A percentile compares a stretch with the other conserved stretches of the same genome.
Conservation (phyloP, 768 basidiomycete genomes). For the Trametes gibbosa region DNA sequence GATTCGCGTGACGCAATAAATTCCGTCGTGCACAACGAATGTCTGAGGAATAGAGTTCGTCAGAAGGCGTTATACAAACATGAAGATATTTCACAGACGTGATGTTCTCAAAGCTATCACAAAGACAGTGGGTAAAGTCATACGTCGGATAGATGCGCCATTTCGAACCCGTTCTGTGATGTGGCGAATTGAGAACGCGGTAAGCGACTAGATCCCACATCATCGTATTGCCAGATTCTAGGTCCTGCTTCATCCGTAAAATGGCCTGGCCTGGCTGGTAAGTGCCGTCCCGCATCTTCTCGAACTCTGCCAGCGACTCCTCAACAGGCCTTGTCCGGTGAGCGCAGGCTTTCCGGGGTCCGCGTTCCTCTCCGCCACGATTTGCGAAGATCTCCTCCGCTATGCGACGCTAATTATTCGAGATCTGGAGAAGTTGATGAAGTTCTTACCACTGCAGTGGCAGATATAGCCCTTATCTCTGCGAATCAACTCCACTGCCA, state of each 20-base stretch:
- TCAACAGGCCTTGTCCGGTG: slow-evolving; percentile 84
- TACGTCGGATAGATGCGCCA: slow-evolving; percentile 99
- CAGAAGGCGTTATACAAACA: neutral
- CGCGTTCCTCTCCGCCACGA: slow-evolving; percentile 79
- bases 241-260: slow-evolving; percentile 96
- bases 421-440: neutral
- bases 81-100: slow-evolving; percentile 63
- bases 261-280: slow-evolving; percentile 92
- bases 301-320: slow-evolving; percentile 86
- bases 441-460: slow-evolving; percentile 84
- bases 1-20: slow-evolving; percentile 95
- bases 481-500: slow-evolving; percentile 86
- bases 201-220: slow-evolving; percentile 99
- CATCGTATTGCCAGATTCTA: slow-evolving; percentile 90
- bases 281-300: slow-evolving; percentile 86
- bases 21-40: slow-evolving; percentile 95
- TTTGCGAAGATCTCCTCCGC: slow-evolving; percentile 91
- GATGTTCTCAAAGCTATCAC: slow-evolving; percentile 98
- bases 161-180: slow-evolving; percentile 89
- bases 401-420: slow-evolving; percentile 31
- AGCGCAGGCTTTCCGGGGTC: slow-evolving; percentile 77
- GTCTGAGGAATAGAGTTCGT: slow-evolving; percentile 45
- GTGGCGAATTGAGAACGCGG: slow-evolving; percentile 84
- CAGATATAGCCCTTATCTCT: slow-evolving; percentile 94
- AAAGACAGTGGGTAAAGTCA: slow-evolving; percentile 97